Base-by-base conservation (phyloP, 2,329 filamentous ascomycete species). In the Aspergillus awamori region DNA sequence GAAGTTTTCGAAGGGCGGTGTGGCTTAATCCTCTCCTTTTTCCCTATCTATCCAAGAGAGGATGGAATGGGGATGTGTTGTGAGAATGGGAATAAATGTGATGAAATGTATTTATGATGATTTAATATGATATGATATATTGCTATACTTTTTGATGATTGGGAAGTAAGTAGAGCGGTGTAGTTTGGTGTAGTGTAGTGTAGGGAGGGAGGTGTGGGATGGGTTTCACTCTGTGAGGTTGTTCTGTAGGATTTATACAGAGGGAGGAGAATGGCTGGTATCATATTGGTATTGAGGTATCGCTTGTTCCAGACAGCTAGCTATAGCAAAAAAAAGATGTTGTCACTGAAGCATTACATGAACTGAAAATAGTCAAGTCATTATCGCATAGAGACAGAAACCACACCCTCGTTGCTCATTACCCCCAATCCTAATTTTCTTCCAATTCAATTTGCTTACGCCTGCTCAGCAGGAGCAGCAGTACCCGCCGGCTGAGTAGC, bases 1-100 rank as follows among this genome's bases (percentile, higher is more conserved):
- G 51, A 80, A 78, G 67, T 76, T 64, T 58, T 28, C 26, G 4
- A 70, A 72, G 57, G 61, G 58, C 10, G 24, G 56, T 22, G 60
- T 60, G 48, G 62, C 61, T 24, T 52, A 36, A 59, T 11, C 8
- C n/a, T 33, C 17, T n/a, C 39, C 3, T 43, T 36, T n/a, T 55
- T 20, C 8, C 28, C 41, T 38, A 0, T 43, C 28, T 15, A 10
- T 36, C n/a, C 51, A 13, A 24, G 26, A 33, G 20, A 10, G 8
- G 6, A 5, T 22, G 20, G n/a, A 22, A 33, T 38, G 26, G 28
- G 57, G 13, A 0, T 13, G 7, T 20, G 20, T 20, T 20, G 20
- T 20, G 4, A 30, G 28, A 10, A 30, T 11, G 20, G 22, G 3
- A 45, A 7, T 45, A 36, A 33, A 45, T 55, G 38, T 15, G 11